Percentiles rank a stretch among this genome's conserved stretches.
phyloP scores from a whole-genome alignment of 768 basidiomycete genomes.

The Hirschioporus abietinus region DNA sequence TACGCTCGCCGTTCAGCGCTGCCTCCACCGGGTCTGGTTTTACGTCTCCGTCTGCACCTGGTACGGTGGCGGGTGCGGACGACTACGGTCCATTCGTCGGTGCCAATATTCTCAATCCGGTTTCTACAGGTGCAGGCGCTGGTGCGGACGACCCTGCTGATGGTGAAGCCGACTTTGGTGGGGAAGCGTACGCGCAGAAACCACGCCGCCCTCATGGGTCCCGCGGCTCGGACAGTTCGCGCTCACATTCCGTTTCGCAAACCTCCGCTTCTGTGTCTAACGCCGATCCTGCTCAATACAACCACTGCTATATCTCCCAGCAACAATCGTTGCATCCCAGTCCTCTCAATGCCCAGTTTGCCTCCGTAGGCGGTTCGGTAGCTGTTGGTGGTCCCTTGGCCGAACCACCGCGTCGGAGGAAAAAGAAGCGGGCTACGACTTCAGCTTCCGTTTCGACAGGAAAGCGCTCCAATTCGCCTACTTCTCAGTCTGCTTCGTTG shows the following conservation, averaged over 20 bases:
- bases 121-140: conserved; percentile 15
- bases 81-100: conserved; percentile 27
- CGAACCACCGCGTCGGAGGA: conserved; percentile 14
- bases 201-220: conserved; percentile 26
- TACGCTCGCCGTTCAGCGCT: conserved; percentile 19
- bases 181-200: conserved; percentile 41
- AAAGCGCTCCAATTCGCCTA: conserved; percentile 31
- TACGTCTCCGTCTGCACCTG: conserved; percentile 8
- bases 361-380: not conserved
- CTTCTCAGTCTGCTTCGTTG: conserved; percentile 42
- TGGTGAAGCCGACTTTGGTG: conserved; percentile 53
- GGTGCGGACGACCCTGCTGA: conserved; percentile 37
- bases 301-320: conserved; percentile 22
- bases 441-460: conserved; percentile 27
- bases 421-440: conserved; percentile 18
- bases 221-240: conserved; percentile 24
- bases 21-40: conserved; percentile 10
- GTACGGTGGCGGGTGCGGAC: conserved; percentile 11
- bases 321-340: conserved; percentile 11
- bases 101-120: conserved; percentile 5
- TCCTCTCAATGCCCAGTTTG: not conserved
- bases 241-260: conserved; percentile 58
- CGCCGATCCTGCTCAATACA: conserved; percentile 13
- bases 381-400: not conserved
- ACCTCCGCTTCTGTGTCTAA: conserved; percentile 47